Percentiles rank a stretch among this genome's conserved stretches.
These are phyloP conservation scores for Geranomyces michiganensis DNA, from an alignment of 192 early-diverging fungal species.

Conservation along the genomic window DNA sequence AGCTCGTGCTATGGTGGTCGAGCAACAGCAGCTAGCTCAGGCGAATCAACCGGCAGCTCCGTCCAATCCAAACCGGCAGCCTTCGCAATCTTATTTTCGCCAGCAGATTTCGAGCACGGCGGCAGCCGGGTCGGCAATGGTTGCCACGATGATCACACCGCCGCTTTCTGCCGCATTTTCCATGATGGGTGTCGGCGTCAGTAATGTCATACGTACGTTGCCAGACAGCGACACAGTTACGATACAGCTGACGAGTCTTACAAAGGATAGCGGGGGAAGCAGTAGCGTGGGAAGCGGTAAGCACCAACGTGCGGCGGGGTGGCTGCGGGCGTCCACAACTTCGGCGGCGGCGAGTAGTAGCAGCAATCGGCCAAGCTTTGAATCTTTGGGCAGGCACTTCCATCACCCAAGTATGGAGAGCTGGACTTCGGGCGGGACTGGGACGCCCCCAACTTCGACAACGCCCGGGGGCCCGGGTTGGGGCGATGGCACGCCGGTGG, in stretches of 20 bases:
- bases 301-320: neutral
- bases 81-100: slow-evolving; percentile 9
- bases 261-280: neutral
- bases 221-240: slow-evolving; percentile 17
- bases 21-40: no score
- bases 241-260: slow-evolving; percentile 25
- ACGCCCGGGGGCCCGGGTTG: no score
- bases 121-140: neutral
- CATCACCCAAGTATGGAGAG: neutral
- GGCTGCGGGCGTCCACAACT: slow-evolving; percentile 3
- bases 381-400: neutral
- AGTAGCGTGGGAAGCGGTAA: neutral
- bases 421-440: neutral
- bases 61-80: neutral
- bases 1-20: no score
- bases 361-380: neutral
- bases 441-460: neutral
- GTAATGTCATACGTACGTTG: neutral
- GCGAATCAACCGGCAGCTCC: neutral
- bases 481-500: neutral
- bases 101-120: slow-evolving; percentile 8
- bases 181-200: slow-evolving; percentile 23
- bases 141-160: slow-evolving; percentile 17
- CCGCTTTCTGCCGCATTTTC: slow-evolving; percentile 22
- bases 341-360: neutral